Evolutionary conservation across 148 eudicot species (phyloP).

Genomic region (Selenicereus undatus): DNA sequence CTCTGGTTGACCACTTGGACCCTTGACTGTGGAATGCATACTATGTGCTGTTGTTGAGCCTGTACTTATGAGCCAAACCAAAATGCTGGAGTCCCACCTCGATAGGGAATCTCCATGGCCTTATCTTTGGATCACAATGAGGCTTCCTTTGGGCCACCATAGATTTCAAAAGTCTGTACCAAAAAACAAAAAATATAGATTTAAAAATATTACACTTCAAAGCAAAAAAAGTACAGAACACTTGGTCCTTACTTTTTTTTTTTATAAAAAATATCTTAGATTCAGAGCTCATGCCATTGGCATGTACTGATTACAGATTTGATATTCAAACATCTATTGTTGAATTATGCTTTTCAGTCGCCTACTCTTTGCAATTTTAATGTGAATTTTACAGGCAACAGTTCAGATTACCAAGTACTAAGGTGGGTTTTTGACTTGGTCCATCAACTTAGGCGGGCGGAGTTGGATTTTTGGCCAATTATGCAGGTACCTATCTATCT

Average conservation of each 20-base stretch:
- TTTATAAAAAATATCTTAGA: neutral
- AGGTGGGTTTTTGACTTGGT: neutral
- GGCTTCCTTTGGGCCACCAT: too few species aligned
- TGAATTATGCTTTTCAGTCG: neutral
- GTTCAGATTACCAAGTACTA: neutral
- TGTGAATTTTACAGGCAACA: slow-evolving; percentile 1
- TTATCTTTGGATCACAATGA: too few species aligned
- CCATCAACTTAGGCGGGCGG: neutral
- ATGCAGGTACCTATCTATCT: neutral
- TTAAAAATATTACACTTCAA: too few species aligned
- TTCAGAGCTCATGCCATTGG: neutral
- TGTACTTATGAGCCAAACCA: too few species aligned
- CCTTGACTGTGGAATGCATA: neutral
- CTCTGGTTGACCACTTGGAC: neutral
- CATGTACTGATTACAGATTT: neutral
- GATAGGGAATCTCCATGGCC: too few species aligned
- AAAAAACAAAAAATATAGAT: too few species aligned
- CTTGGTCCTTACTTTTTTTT: too few species aligned
- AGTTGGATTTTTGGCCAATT: neutral
- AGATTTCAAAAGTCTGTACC: too few species aligned
- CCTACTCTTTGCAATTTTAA: neutral
- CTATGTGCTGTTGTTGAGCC: neutral
- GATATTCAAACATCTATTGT: neutral
- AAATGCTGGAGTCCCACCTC: too few species aligned
- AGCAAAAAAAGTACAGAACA: too few species aligned